Conservation (phyloP, 2,329 filamentous ascomycete species). For the Neobulgaria alba region DNA sequence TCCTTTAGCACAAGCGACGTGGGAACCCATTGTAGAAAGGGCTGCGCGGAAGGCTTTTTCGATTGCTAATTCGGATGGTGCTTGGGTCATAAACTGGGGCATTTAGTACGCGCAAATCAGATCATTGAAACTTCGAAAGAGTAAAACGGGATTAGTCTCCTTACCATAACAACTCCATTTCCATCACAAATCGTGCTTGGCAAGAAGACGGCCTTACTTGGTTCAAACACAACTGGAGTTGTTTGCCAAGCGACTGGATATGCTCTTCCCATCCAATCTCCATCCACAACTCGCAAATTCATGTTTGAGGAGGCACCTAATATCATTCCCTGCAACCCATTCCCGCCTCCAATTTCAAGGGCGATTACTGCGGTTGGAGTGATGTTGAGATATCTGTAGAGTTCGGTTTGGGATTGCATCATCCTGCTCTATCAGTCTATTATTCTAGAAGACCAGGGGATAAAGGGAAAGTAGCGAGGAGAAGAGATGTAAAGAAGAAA, state of each 20-base stretch:
- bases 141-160: no score
- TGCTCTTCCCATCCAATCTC: conserved; percentile 49
- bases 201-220: conserved; percentile 36
- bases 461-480: no score
- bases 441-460: no score
- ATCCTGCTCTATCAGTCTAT: conserved; percentile 30
- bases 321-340: conserved; percentile 51
- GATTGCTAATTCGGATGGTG: no score
- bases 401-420: conserved; percentile 40
- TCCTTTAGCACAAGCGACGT: conserved; percentile 39
- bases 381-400: conserved; percentile 42
- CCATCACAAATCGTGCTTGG: conserved; percentile 43
- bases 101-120: no score
- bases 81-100: no score
- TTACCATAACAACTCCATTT: conserved; percentile 41
- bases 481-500: no score
- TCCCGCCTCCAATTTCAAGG: conserved; percentile 55
- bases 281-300: conserved; percentile 42
- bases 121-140: no score
- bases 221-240: conserved; percentile 43
- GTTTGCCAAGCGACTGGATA: conserved; percentile 49
- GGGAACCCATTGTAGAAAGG: conserved; percentile 47
- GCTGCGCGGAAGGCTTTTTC: no score
- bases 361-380: conserved; percentile 48
- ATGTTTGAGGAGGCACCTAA: conserved; percentile 45